Percentiles rank a stretch among this genome's conserved stretches.
Conservation (phyloP, 495 filamentous ascomycete genomes). For the Penicillium soppii region DNA sequence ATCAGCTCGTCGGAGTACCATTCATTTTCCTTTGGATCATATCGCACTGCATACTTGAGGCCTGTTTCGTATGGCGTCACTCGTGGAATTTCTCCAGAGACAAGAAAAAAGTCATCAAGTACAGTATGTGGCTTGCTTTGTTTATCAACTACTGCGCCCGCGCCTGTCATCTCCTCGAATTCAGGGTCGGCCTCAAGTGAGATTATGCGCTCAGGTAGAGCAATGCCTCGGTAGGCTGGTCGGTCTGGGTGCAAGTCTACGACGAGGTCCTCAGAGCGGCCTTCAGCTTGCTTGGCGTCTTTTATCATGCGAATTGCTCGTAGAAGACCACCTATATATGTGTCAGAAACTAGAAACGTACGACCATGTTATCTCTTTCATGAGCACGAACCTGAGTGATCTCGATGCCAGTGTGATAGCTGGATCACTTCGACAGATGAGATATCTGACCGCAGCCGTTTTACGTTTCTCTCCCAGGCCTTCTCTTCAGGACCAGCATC, state of each 20-base stretch:
- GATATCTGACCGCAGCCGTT: slow-evolving; percentile 47
- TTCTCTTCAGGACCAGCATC: slow-evolving; percentile 59
- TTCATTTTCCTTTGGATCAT: slow-evolving; percentile 38
- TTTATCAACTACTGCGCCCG: slow-evolving; percentile 49
- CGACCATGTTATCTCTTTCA: not conserved
- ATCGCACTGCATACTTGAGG: slow-evolving; percentile 47
- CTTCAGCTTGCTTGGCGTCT: slow-evolving; percentile 38
- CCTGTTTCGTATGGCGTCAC: slow-evolving; percentile 55
- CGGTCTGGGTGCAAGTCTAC: slow-evolving; percentile 57
- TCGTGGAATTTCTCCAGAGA: slow-evolving; percentile 59
- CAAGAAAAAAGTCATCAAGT: slow-evolving; percentile 54
- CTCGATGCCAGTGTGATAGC: slow-evolving; percentile 70
- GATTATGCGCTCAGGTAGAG: slow-evolving; percentile 40
- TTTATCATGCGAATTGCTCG: slow-evolving; percentile 48
- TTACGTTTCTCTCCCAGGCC: slow-evolving; percentile 56
- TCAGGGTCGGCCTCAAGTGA: slow-evolving; percentile 58
- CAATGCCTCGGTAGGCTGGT: slow-evolving; percentile 55
- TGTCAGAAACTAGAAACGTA: not conserved
- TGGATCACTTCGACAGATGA: slow-evolving; percentile 73
- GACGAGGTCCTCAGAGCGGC: slow-evolving; percentile 27
- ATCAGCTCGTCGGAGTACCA: slow-evolving; percentile 59
- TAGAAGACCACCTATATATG: slow-evolving; percentile 44
- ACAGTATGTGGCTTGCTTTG: slow-evolving; percentile 47
- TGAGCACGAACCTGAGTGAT: slow-evolving; percentile 48
- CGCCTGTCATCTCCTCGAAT: slow-evolving; percentile 49